Evolutionary conservation across 768 basidiomycete genomes (phyloP), one percentile per base, ranked within the genome.

Genomic region (Mycena polygramma): DNA sequence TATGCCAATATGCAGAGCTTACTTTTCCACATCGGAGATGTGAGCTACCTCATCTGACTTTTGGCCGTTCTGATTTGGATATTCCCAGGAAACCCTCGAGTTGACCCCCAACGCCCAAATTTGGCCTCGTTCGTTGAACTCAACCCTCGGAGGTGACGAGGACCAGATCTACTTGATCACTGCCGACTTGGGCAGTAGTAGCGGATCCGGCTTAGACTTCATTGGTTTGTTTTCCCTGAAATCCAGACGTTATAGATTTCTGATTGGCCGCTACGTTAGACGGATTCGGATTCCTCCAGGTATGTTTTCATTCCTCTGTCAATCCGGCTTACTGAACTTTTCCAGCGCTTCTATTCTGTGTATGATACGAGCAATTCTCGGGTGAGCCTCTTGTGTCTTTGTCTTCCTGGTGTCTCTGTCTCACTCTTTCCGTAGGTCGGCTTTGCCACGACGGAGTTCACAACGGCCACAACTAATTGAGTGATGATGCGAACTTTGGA

Each of bases 81-180:
- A 57, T 57, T 63, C 30, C 7, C 41, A 89, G 86, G 79, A 79
- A 19, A 85, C 84, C 11, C 90, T 84, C 73, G 87, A 88, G 77
- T 72, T 92, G 64, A 89, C 87, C 4, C 76, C 88, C 19, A 90
- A 91, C 73, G 91, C 89, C 5, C 91, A 93, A 83, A 88, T 90
- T 70, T 92, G 91, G 90, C 91, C 91, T 0, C 87, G 89, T 55
- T 75, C 82, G 4, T 81, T 89, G 69, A 92, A 93, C 80, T 77
- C 81, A 19, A 78, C 80, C 41, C 84, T 93, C 17, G 90, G 90
- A 65, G 92, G 92, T 54, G 76, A 80, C 35, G 71, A 79, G 6
- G 74, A 76, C 73, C 77, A 78, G 63, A 91, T 91, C 71, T 91
- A 91, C 73, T 81, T 90, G 69, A 83, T 91, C 74, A 80, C 84